Conservation (phyloP, 2,329 filamentous ascomycete species). For the Helicocarpus griseus region DNA sequence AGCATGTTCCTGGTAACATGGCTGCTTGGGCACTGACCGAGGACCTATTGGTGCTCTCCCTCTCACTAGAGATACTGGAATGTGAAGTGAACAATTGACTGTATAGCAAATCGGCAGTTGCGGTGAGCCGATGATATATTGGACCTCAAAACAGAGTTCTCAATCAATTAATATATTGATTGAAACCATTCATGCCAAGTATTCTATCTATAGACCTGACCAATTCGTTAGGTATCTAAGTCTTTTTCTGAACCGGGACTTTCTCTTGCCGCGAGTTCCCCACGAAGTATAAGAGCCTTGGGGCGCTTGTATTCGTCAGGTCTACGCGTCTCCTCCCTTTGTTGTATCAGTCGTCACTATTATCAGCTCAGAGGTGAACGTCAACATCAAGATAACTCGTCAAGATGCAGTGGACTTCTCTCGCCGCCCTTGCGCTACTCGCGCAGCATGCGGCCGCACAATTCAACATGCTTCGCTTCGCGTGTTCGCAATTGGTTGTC, state of each 20-base stretch:
- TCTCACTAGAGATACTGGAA: too few species aligned
- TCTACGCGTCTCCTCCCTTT: not conserved
- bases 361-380: not conserved
- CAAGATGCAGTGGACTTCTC: not conserved
- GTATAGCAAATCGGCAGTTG: not conserved
- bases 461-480: not conserved
- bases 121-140: not conserved
- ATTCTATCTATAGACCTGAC: not conserved
- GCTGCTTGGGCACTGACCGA: too few species aligned
- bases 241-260: not conserved
- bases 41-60: too few species aligned
- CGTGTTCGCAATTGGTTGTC: constrained; percentile 20
- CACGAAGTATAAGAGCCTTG: not conserved
- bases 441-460: not conserved
- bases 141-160: not conserved
- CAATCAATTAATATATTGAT: not conserved
- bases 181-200: not conserved
- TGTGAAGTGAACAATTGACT: not conserved
- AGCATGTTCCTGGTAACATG: too few species aligned
- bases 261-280: not conserved
- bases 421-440: not conserved
- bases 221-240: not conserved
- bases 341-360: not conserved
- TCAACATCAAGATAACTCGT: not conserved
- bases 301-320: not conserved